Base-by-base conservation (phyloP, 1,284 basidiomycete genomes). In the Tetrapyrgos nigripes region DNA sequence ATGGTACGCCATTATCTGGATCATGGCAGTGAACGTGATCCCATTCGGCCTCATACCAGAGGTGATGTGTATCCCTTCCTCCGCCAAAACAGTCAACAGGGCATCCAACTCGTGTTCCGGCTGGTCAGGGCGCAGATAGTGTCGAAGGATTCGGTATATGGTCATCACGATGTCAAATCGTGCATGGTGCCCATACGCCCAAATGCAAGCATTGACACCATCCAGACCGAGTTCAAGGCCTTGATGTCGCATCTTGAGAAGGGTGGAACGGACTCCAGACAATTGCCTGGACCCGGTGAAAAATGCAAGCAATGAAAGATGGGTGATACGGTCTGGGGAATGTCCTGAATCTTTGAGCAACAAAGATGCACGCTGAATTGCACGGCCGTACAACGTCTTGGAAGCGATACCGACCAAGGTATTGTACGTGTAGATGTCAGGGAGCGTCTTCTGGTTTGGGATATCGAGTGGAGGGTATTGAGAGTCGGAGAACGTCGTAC, bases 391-490 rank as follows among this genome's bases (percentile, higher is more conserved):
- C 37, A 75, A 67, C 13, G 87, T 84, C 29, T 83, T 79, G 21
- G 79, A 77, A 1, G 91, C 91, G 52, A 88, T 81, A 56, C 79
- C 75, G 59, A 93, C 74, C 50, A 93, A 76, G 1, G 84, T 86
- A 45, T 85, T 89, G 67, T 87, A 86, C 17, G 91, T 90, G 66
- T 81, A 73, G 57, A 89, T 82, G 65, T 92, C 85, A 35, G 91
- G 89, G 27, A 72, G 60, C 23, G 73, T 62, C 1, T 67, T 61
- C 21, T 46, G 46, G 45, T 35, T 29, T 6, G 59, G 51, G 13
- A 17, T 23, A 13, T 27, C 21, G 13, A 61, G 43, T 5, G 53
- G 27, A 26, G 60, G 60, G 48, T 59, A 63, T 6, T 62, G 61
- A 14, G 59, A 58, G 9, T 59, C 49, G 52, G 72, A 65, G 50